These are phyloP conservation scores for Scheffersomyces coipomensis DNA, from an alignment of 805 yeast genomes.

Conservation along the genomic window DNA sequence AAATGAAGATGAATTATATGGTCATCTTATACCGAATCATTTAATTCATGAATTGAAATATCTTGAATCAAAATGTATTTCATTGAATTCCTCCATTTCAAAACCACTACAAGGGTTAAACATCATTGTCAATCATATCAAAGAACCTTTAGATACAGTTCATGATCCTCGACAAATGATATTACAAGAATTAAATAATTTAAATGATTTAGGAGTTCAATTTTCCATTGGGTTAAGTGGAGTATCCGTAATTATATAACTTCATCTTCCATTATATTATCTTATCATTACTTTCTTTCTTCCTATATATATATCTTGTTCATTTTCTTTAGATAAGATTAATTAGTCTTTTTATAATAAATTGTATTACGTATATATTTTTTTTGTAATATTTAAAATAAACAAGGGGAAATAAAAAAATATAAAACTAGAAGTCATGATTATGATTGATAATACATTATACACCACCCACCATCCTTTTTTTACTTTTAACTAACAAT, in stretches of 20 bases:
- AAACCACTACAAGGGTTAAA: constrained; percentile 43
- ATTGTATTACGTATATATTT: neutral
- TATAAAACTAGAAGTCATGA: no score
- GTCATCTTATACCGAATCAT: constrained; percentile 74
- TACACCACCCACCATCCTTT: no score
- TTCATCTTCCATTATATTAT: neutral
- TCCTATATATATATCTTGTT: neutral
- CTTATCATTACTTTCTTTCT: neutral
- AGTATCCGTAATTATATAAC: constrained; percentile 29
- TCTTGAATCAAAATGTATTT: constrained; percentile 16
- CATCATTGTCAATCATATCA: constrained; percentile 47
- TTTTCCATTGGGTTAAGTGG: constrained; percentile 61
- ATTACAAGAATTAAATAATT: constrained; percentile 44
- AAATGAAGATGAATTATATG: constrained; percentile 55
- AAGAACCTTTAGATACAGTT: constrained; percentile 34
- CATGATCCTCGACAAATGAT: constrained; percentile 61
- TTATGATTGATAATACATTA: no score
- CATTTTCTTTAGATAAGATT: neutral
- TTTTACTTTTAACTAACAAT: constrained; percentile 37
- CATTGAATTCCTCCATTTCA: constrained; percentile 6
- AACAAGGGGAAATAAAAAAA: no score
- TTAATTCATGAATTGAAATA: constrained; percentile 55
- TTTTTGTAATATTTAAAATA: no score
- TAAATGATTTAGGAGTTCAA: constrained; percentile 37
- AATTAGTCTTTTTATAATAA: neutral